Evolutionary conservation across 2,329 filamentous ascomycete genomes (phyloP).

Genomic region (Aspergillus tubingensis): DNA sequence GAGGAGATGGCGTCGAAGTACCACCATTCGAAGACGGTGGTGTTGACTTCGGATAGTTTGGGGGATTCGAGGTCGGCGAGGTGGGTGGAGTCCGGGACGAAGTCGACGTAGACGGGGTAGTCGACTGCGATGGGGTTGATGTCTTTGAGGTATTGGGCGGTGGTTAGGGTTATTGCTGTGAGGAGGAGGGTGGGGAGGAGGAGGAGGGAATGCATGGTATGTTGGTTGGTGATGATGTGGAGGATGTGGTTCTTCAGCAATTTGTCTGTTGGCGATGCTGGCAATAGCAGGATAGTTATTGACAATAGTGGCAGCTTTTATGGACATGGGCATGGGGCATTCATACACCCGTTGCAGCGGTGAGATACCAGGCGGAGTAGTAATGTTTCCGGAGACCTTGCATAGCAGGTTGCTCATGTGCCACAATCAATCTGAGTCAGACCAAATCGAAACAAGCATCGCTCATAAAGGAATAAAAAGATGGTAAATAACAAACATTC

Average conservation of each 20-base stretch:
- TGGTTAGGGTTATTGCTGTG: background rate
- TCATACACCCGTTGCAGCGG: no score
- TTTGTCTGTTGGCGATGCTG: background rate
- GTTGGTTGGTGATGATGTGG: background rate
- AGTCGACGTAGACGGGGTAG: conserved; percentile 8
- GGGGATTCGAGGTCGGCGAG: conserved; percentile 29
- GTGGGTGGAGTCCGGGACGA: background rate
- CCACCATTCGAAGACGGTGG: conserved; percentile 43
- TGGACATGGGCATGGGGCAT: no score
- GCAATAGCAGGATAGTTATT: no score
- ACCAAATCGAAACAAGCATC: background rate
- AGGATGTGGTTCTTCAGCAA: background rate
- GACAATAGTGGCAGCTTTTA: no score
- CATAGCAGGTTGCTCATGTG: background rate
- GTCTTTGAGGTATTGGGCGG: conserved; percentile 11
- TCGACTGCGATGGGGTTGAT: background rate
- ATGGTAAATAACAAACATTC: background rate
- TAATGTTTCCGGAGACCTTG: background rate
- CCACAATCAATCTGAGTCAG: background rate
- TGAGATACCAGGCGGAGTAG: background rate
- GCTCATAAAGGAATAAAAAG: background rate
- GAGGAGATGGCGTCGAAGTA: conserved; percentile 43
- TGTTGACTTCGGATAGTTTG: conserved; percentile 29
- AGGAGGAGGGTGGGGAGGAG: background rate
- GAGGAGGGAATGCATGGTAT: background rate